Conservation (phyloP, 257 asterid genomes). For the Ocimum tenuiflorum region DNA sequence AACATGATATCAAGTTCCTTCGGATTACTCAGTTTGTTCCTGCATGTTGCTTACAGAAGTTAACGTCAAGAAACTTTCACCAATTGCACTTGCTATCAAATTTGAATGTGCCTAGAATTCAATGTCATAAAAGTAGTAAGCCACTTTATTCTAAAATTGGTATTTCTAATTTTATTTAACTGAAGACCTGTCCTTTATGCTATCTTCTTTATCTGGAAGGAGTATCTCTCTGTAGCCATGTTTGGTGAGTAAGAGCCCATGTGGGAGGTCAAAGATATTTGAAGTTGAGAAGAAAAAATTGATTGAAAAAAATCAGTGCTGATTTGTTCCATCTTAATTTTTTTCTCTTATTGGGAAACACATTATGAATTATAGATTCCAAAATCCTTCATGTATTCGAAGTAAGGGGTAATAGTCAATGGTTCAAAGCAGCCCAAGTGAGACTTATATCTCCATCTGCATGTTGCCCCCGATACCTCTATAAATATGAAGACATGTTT, state of each 20-base stretch:
- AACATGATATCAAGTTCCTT: not conserved
- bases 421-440: too few relatives aligned
- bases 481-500: too few relatives aligned
- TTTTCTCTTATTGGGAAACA: too few relatives aligned
- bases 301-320: too few relatives aligned
- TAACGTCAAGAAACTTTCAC: not conserved
- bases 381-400: too few relatives aligned
- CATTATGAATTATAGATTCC: too few relatives aligned
- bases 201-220: not conserved
- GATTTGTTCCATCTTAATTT: too few relatives aligned
- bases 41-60: not conserved
- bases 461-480: too few relatives aligned
- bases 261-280: not conserved
- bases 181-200: not conserved
- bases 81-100: not conserved
- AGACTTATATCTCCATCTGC: too few relatives aligned
- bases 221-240: not conserved
- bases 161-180: not conserved
- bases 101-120: too few relatives aligned
- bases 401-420: too few relatives aligned
- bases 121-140: not conserved
- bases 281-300: too few relatives aligned
- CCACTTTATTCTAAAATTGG: not conserved
- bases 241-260: not conserved
- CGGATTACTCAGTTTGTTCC: not conserved